Base-by-base conservation (phyloP, 306 rosid species). In the Inga laurina region DNA sequence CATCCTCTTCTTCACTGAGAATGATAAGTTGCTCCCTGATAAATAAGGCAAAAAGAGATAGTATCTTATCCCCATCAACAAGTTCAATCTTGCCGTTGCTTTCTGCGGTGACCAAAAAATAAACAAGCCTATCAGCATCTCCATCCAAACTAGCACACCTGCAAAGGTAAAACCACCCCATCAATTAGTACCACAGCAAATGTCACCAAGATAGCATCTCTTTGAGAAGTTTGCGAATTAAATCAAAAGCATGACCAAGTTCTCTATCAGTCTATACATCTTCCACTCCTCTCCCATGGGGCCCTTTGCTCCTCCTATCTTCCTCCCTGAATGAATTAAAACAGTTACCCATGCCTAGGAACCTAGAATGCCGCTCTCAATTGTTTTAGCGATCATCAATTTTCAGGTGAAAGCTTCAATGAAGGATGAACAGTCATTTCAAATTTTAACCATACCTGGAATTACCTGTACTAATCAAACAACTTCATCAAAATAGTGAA, bases 71-170 rank as follows among this genome's bases (percentile, higher is more conserved):
- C 86, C 99, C 98, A 75, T 96, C 97, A 82, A 92, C 90, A 57
- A 96, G 98, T 80, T 89, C 86, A 64, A 96, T 89, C 80, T 62
- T 88, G 49, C 70, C 79, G 85, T 85, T 87, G 87, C 89, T 78
- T 86, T 81, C 75, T 32, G 91, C 90, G 78, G 79, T 89, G 52
- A 92, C 91, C 76, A 70, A 82, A 84, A 96, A 96, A 83, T 96
- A 96, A 82, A 96, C 97, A 67, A 93, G 94, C 72, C 97, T 89
- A 89, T 96, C 98, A 19, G 98, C 99, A 88, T 96, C 99, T 83
- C 99, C 99, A 83, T 96, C 99, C 87, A 96, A 91, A 87, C 99
- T 96, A 78, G 91, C 97, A 85, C 98, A 94, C 95, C 99, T 92
- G 95, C 84, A 96, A 91, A 80, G 85, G 90, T 84, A 88, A 90